A percentile compares a stretch with the other conserved stretches of the same genome.
Evolutionary conservation across 441 rosid genomes (phyloP).

Genomic region (Flueggea neowawraea): DNA sequence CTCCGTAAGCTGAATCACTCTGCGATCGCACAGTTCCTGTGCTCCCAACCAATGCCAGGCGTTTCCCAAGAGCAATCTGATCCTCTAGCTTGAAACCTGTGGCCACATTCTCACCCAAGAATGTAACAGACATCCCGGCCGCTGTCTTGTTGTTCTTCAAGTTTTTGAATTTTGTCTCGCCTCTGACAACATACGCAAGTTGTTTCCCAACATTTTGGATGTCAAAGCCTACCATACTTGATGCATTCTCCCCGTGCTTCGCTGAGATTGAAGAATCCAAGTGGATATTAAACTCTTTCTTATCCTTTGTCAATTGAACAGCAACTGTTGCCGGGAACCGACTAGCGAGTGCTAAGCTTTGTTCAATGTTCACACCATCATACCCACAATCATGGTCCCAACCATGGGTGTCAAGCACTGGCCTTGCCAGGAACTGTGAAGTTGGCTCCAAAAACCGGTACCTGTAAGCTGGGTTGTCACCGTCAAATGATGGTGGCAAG

Average conservation of each 20-base stretch:
- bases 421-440: slow-evolving; percentile 73
- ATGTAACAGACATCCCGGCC: slow-evolving; percentile 69
- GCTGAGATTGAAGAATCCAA: slow-evolving; percentile 70
- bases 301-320: slow-evolving; percentile 76
- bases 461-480: slow-evolving; percentile 77
- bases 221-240: slow-evolving; percentile 85
- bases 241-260: slow-evolving; percentile 69
- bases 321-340: slow-evolving; percentile 60
- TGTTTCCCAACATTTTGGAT: slow-evolving; percentile 85
- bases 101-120: slow-evolving; percentile 71
- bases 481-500: slow-evolving; percentile 75
- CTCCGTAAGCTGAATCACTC: slow-evolving; percentile 76
- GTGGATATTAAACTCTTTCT: slow-evolving; percentile 78
- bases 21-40: slow-evolving; percentile 64
- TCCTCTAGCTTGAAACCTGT: slow-evolving; percentile 86
- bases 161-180: slow-evolving; percentile 78
- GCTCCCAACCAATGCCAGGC: slow-evolving; percentile 65
- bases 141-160: slow-evolving; percentile 66
- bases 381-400: slow-evolving; percentile 97
- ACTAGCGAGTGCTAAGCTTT: slow-evolving; percentile 46
- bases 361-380: slow-evolving; percentile 68
- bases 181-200: slow-evolving; percentile 68
- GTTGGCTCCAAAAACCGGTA: slow-evolving; percentile 82
- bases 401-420: slow-evolving; percentile 77
- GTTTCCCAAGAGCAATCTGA: slow-evolving; percentile 63